Base-by-base conservation (phyloP, 2,329 filamentous ascomycete genomes). In the Purpureocillium takamizusanense region DNA sequence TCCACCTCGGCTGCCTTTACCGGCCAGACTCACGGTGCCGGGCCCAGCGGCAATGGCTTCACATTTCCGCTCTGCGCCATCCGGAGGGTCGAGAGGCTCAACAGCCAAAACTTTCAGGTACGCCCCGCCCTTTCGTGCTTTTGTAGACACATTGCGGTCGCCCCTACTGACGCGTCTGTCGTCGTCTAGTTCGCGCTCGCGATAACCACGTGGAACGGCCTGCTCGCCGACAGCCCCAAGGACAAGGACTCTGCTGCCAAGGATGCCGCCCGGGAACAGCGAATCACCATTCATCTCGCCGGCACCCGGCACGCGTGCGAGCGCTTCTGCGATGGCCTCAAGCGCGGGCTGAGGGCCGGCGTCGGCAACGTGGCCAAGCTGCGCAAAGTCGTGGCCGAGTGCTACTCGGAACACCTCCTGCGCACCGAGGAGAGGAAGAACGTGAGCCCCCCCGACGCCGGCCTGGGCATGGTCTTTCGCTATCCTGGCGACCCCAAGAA, bases 401-500 rank as follows among this genome's bases (percentile, higher is more conserved):
- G 87, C 66, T 97, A 97, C 61, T 95, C 90, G 0, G 88, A 94
- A 63, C 89, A 90, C 56, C 66, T 84, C 38, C 73, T 84, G 28
- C 74, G 78, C 23, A 65, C 75, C 1, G 78, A 80, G 35, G 74
- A 76, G 29, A 75, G 72, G 56, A 80, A 82, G 52, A 69, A 69
- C 17, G 69, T 67, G 30, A 48, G 37, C 4, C 61, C 62, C 1
- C 90, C 92, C n/a, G 90, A 98, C 62, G 92, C 89, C 16, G 92
- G 92, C 2, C 68, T 98, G 28, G 92, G 92, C 28, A 86, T 94
- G 75, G 48, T 94, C 12, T 98, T 95, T 62, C 81, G 83, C 53
- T 98, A 98, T 55, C 92, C 92, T 2, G 92, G 92, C 40, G 94
- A 98, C 64, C 78, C 89, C 29, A 86, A 89, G 56, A 97, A 97